phyloP scores from a whole-genome alignment of 2,329 filamentous ascomycete genomes.

The Cadophora luteo-olivacea region DNA sequence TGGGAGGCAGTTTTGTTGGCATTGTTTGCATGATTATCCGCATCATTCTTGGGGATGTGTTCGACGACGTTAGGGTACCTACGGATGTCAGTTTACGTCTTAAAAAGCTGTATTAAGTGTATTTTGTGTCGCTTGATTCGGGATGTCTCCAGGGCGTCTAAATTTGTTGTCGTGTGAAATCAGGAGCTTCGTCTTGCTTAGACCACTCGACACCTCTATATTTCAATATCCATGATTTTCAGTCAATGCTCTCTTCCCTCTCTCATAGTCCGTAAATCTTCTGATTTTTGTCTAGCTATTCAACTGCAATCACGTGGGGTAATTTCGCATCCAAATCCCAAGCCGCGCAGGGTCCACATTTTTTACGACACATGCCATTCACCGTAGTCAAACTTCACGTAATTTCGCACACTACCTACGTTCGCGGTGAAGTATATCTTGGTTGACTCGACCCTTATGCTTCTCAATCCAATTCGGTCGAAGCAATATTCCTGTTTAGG shows the following conservation, averaged over 20 bases:
- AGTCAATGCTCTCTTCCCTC: too few relatives aligned
- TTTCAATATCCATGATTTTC: too few relatives aligned
- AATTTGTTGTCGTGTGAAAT: too few relatives aligned
- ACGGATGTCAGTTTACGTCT: neutral
- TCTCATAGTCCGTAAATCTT: too few relatives aligned
- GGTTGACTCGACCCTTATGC: neutral
- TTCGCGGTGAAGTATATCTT: neutral
- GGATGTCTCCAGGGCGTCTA: too few relatives aligned
- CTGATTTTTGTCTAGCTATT: too few relatives aligned
- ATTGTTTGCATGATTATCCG: conserved; percentile 28
- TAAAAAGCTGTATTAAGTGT: too few relatives aligned
- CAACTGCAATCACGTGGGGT: neutral
- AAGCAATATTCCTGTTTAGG: conserved; percentile 16
- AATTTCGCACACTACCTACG: too few relatives aligned
- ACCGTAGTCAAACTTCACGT: too few relatives aligned
- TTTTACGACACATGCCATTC: neutral
- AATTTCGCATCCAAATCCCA: neutral
- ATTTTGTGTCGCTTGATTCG: too few relatives aligned
- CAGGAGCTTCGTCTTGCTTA: too few relatives aligned
- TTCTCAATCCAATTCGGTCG: neutral
- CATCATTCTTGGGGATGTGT: conserved; percentile 28
- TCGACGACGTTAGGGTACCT: neutral
- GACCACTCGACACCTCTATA: too few relatives aligned
- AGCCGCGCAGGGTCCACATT: neutral
- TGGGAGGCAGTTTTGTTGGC: conserved; percentile 31